Base-by-base conservation (phyloP, 331 rosid species). In the Malus hybrid region DNA sequence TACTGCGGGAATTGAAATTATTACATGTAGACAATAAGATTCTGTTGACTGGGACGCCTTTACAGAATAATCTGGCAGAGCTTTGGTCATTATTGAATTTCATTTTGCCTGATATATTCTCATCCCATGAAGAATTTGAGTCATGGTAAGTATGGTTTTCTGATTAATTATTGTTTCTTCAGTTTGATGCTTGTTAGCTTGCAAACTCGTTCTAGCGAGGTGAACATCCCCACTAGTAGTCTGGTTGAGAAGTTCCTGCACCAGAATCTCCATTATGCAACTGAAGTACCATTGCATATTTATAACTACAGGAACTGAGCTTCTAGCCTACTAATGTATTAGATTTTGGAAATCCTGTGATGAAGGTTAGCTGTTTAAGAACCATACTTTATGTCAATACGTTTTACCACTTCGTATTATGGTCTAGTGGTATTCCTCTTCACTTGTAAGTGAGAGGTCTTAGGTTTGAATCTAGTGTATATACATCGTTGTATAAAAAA, bases 11-110 rank as follows among this genome's bases (percentile, higher is more conserved):
- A 33, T 83, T 95, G 91, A 92, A 84, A 80, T 75, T 19, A 70
- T 19, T 95, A 67, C 75, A 66, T 1, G 86, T 88, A 33, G 97
- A 92, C 75, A 95, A 95, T 78, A 92, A 90, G 87, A 91, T 95
- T 76, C 88, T 95, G 48, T 78, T 95, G 73, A 90, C 99, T 22
- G 99, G 99, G 77, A 95, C 99, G 10, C 99, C 99, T 29, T 88
- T 95, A 75, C 99, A 95, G 85, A 95, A 95, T 84, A 92, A 95
- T 83, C 77, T 92, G 86, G 93, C 99, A 2, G 99, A 95, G 93
- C 88, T 95, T 60, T 95, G 99, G 99, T 95, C 99, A 48, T 77
- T 92, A 80, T 84, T 95, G 88, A 89, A 95, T 87, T 95, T 95
- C 83, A 89, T 95, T 79, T 88, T 95, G 86, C 98, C 99, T 11